Base-by-base conservation (phyloP, 495 filamentous ascomycete species). In the Staphylotrichum longicolle region DNA sequence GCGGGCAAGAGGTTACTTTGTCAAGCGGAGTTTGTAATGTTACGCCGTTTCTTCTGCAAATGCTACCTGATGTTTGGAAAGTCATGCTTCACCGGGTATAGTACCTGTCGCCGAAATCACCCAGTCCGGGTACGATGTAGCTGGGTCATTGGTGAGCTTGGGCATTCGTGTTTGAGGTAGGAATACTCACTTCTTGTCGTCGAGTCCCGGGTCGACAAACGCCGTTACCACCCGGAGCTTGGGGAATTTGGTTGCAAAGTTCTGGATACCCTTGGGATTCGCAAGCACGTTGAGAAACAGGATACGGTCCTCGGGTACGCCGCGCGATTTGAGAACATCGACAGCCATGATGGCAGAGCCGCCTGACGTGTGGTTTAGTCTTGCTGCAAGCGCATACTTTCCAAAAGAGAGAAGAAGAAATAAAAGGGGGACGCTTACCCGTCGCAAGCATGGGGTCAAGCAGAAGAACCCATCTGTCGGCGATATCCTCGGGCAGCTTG, bases 391-490 rank as follows among this genome's bases (percentile, higher is more conserved):
- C 1, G 4, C 48, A 14, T 37, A 12, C 3, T 27, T 27, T 27
- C 20, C 20, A 27, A 27, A 27, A 27, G 1, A 27, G n/a, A n/a
- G 1, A 27, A 37, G 11, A 35, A 8, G 30, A 12, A 12, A 20
- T 0, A 20, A 39, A 14, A 56, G 4, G 27, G 27, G 2, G 39
- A 33, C 82, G 70, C 58, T 0, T 74, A 93, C 93, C 94, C 64
- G 94, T 98, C 52, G 94, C 94, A 77, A 98, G 93, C 94, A 98
- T 98, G 3, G 95, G 94, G 72, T 98, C 95, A 39, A 98, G 80
- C n/a, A 98, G 80, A 34, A 98, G 81, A 35, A 96, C 93, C 90
- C 93, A 98, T 74, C 94, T 78, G 10, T 93, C 82, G 9, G 88
- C 85, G 68, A 98, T 96, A 75, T 98, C 94, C 66, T 90, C 86